Evolutionary conservation across 305 asterid species (phyloP).

Genomic region (Fraxinus angustifolia): DNA sequence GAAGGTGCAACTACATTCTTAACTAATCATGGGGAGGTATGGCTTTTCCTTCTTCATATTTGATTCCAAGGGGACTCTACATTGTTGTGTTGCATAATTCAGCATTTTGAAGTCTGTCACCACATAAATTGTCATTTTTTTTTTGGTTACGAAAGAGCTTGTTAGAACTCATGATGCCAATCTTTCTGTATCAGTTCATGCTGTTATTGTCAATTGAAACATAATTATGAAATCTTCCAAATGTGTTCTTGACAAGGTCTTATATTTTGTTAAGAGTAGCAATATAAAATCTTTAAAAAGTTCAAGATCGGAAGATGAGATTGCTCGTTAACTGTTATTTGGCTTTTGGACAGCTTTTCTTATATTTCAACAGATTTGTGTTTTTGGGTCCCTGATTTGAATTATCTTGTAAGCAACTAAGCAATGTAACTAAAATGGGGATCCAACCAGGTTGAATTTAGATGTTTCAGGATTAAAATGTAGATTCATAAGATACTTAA

Average conservation of each 20-base stretch:
- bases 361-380: background rate
- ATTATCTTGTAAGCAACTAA: background rate
- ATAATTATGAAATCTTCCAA: background rate
- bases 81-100: constrained; percentile 1
- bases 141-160: background rate
- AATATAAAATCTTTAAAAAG: background rate
- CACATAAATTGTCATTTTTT: background rate
- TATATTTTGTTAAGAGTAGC: background rate
- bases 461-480: background rate
- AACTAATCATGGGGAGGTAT: constrained; percentile 95
- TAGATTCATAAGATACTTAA: background rate
- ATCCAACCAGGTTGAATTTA: background rate
- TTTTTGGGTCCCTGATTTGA: background rate
- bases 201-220: background rate
- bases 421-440: background rate
- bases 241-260: background rate
- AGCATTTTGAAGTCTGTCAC: constrained; percentile 15
- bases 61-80: constrained; percentile 4
- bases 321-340: background rate
- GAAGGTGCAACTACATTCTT: constrained; percentile 71
- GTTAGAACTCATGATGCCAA: background rate
- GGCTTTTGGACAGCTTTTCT: background rate
- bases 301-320: background rate
- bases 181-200: background rate
- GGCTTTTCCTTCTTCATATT: constrained; percentile 11